phyloP scores from a whole-genome alignment of 805 yeast genomes.

The Priceomyces carsonii region DNA sequence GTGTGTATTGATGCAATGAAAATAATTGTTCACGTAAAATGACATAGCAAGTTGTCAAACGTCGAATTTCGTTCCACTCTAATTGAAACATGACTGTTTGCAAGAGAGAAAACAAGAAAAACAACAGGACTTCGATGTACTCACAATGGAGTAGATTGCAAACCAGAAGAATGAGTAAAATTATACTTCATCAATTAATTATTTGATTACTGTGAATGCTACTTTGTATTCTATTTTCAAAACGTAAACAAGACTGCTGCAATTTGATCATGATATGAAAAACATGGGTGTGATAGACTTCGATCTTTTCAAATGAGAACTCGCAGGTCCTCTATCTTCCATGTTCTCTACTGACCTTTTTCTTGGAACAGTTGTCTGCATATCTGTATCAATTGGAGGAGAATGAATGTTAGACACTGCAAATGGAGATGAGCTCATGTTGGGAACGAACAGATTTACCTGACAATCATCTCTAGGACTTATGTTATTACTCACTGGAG shows the following conservation, averaged over 20 bases:
- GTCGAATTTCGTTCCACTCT: no score
- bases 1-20: no score
- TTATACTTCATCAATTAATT: no score
- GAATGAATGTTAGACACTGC: conserved; percentile 6
- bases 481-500: conserved; percentile 19
- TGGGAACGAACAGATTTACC: conserved; percentile 2
- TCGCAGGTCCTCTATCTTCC: conserved; percentile 4
- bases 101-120: no score
- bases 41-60: no score
- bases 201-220: no score
- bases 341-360: conserved; percentile 8
- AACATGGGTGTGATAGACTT: conserved; percentile 21
- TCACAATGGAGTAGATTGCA: no score
- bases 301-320: conserved; percentile 23
- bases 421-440: not conserved
- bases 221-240: no score
- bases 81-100: no score
- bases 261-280: conserved; percentile 14
- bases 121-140: no score
- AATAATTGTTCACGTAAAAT: no score
- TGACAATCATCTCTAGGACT: conserved; percentile 15
- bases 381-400: conserved; percentile 6
- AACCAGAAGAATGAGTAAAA: no score
- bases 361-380: conserved; percentile 2
- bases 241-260: not conserved